These are phyloP conservation scores for Starmerella gropengiesseri DNA, from an alignment of 805 yeast species.

Conservation along the genomic window DNA sequence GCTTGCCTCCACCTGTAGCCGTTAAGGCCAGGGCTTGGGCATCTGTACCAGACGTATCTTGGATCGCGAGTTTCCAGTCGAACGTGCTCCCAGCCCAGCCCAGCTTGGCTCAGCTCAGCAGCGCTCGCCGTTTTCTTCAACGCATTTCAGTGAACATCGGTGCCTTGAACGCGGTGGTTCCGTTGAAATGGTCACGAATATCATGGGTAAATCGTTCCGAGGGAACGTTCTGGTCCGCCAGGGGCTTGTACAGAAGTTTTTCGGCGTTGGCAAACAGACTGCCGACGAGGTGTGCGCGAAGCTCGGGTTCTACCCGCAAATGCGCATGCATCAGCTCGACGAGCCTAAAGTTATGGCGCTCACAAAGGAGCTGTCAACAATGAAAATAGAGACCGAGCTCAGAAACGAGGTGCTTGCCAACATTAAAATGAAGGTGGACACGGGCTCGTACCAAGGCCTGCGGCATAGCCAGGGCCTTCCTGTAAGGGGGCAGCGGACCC, in stretches of 20 bases:
- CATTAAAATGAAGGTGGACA: slow-evolving; percentile 64
- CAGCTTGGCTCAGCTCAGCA: no score
- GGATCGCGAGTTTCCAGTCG: no score
- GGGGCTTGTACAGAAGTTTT: slow-evolving; percentile 71
- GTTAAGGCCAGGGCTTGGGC: no score
- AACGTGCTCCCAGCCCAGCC: no score
- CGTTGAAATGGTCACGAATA: slow-evolving; percentile 28
- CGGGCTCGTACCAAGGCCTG: slow-evolving; percentile 78
- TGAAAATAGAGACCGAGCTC: slow-evolving; percentile 75
- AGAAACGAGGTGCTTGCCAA: slow-evolving; percentile 50
- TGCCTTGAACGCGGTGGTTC: no score
- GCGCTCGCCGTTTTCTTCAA: no score
- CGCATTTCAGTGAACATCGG: no score
- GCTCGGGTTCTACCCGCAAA: slow-evolving; percentile 80
- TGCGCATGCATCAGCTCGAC: slow-evolving; percentile 86
- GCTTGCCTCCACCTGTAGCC: no score
- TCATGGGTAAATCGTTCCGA: slow-evolving; percentile 32
- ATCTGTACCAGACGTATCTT: no score
- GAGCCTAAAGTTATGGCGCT: slow-evolving; percentile 80
- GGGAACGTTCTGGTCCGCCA: slow-evolving; percentile 30
- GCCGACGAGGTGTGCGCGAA: slow-evolving; percentile 74
- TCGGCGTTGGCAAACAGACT: slow-evolving; percentile 70
- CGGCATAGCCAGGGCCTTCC: slow-evolving; percentile 78
- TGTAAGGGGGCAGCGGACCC: slow-evolving; percentile 82
- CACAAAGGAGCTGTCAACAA: slow-evolving; percentile 74